phyloP scores from a whole-genome alignment of 2,329 filamentous ascomycete species.

The Diaporthe sp. region DNA sequence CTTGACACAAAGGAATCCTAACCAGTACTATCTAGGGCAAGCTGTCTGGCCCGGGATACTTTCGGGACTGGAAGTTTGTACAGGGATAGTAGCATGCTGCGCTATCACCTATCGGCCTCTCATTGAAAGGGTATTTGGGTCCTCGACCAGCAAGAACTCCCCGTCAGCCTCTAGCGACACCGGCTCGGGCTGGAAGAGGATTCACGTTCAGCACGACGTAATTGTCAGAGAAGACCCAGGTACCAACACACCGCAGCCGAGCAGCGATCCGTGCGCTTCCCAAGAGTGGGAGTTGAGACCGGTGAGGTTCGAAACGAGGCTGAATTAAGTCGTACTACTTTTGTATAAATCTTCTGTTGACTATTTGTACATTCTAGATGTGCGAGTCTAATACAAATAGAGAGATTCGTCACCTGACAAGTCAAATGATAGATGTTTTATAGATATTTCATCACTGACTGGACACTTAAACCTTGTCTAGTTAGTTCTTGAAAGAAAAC shows the following conservation, averaged over 20 bases:
- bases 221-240: background rate
- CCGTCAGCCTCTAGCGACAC: background rate
- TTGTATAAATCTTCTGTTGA: background rate
- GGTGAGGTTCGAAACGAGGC: background rate
- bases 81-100: conserved; percentile 9
- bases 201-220: background rate
- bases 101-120: conserved; percentile 5
- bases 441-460: too few relatives aligned
- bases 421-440: too few relatives aligned
- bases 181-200: background rate
- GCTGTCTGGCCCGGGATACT: background rate
- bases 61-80: conserved; percentile 3
- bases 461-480: too few relatives aligned
- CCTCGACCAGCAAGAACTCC: background rate
- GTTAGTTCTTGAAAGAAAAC: too few relatives aligned
- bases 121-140: background rate
- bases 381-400: too few relatives aligned
- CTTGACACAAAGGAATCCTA: background rate
- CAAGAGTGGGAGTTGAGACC: background rate
- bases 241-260: background rate
- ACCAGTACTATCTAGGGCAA: background rate
- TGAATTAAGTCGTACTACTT: background rate
- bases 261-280: background rate
- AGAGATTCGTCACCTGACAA: too few relatives aligned
- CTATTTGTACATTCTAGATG: too few relatives aligned